These are phyloP conservation scores for Sherardia arvensis DNA, from an alignment of 257 asterid species.

Conservation along the genomic window DNA sequence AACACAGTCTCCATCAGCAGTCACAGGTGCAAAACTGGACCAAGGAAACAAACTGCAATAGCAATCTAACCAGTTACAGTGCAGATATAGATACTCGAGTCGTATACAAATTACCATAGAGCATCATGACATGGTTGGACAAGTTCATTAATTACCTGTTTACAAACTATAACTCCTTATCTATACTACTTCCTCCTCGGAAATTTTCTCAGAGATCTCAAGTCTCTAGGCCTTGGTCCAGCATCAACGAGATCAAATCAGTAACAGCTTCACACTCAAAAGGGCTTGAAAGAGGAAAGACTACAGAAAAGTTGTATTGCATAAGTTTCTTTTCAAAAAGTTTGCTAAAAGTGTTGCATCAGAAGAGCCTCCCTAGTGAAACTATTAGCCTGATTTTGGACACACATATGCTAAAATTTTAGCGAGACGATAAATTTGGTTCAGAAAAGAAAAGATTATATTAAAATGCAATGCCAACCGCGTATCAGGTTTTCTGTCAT, in stretches of 20 bases:
- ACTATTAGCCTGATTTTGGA: too few species aligned
- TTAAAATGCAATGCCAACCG: too few species aligned
- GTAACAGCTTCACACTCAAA: neutral
- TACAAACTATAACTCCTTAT: slow-evolving; percentile 43
- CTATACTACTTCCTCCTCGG: slow-evolving; percentile 57
- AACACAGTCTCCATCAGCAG: neutral
- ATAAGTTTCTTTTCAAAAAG: neutral
- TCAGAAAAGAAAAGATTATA: too few species aligned
- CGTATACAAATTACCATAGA: too few species aligned
- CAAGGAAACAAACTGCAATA: neutral
- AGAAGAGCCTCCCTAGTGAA: too few species aligned
- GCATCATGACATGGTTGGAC: neutral
- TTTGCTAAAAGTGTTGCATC: too few species aligned
- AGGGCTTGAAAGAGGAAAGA: neutral
- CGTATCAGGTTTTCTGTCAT: too few species aligned
- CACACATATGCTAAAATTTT: too few species aligned
- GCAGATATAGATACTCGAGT: neutral
- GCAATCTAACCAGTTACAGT: too few species aligned
- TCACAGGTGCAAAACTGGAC: slow-evolving; percentile 5
- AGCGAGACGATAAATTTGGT: too few species aligned
- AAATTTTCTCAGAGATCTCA: slow-evolving; percentile 54
- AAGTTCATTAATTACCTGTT: slow-evolving; percentile 19
- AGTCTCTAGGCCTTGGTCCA: slow-evolving; percentile 47
- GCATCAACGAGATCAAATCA: neutral
- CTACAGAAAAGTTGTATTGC: neutral